Evolutionary conservation across 176 grass and related monocot species (phyloP).

Genomic region (Saccharum spontaneum): DNA sequence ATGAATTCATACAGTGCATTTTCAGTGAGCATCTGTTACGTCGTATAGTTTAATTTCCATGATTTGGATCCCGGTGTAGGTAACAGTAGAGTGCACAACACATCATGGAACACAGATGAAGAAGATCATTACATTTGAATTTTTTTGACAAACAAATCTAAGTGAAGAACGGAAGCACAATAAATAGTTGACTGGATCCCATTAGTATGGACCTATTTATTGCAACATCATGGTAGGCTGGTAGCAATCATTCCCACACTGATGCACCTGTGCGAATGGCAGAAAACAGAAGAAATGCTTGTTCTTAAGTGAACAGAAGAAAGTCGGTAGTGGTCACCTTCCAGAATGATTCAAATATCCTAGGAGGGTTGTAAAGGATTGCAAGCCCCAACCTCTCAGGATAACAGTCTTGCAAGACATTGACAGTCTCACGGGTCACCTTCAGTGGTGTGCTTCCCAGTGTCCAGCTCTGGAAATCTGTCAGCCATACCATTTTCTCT

Average conservation of each 20-base stretch:
- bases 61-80: background rate
- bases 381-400: slow-evolving; percentile 76
- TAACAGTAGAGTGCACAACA: background rate
- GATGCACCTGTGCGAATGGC: background rate
- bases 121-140: background rate
- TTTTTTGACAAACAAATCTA: background rate
- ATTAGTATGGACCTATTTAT: background rate
- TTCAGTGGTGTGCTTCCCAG: slow-evolving; percentile 65
- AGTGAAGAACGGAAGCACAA: background rate
- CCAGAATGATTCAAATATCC: slow-evolving; percentile 83
- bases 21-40: background rate
- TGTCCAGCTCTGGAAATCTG: slow-evolving; percentile 73
- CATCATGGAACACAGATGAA: background rate
- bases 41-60: background rate
- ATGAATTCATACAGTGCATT: background rate
- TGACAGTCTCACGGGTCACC: slow-evolving; percentile 66
- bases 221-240: too few relatives aligned
- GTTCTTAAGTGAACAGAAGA: slow-evolving; percentile 20
- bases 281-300: background rate
- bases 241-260: background rate
- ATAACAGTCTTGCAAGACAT: slow-evolving; percentile 74
- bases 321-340: slow-evolving; percentile 41
- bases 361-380: slow-evolving; percentile 85
- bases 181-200: background rate
- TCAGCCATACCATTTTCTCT: slow-evolving; percentile 88